These are phyloP conservation scores for Cutaneotrichosporon sp. DNA, from an alignment of 1,284 basidiomycete species.

Conservation along the genomic window DNA sequence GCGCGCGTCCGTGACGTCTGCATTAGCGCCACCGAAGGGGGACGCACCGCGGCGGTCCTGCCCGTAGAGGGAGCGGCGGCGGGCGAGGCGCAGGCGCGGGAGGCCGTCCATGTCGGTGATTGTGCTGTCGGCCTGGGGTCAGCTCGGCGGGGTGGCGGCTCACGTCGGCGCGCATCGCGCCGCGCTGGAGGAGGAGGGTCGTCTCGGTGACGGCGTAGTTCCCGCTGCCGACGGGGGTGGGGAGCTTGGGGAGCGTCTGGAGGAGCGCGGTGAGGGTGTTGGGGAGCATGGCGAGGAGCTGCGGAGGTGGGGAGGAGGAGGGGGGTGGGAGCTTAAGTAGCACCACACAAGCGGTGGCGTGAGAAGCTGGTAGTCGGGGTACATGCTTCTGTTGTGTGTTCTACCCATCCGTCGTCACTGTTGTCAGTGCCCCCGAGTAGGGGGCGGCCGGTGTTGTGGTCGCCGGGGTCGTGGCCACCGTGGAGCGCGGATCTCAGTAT, in stretches of 20 bases:
- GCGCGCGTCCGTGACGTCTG: background rate
- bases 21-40: background rate
- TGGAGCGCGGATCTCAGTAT: background rate
- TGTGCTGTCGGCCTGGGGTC: background rate
- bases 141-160: background rate
- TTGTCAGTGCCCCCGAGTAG: background rate
- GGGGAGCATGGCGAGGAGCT: background rate
- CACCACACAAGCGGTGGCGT: background rate
- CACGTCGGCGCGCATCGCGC: background rate
- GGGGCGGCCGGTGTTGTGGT: background rate
- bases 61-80: background rate
- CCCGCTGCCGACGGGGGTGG: background rate
- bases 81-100: background rate
- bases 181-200: background rate
- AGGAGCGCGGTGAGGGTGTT: background rate
- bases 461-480: background rate
- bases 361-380: background rate
- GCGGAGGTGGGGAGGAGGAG: background rate
- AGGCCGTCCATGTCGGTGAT: background rate
- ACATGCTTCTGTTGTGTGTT: background rate
- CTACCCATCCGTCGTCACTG: background rate
- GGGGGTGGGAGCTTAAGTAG: background rate
- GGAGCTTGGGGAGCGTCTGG: background rate
- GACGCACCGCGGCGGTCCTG: background rate
- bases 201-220: background rate